phyloP scores from a whole-genome alignment of 768 basidiomycete species.

The Lactarius deliciosus region DNA sequence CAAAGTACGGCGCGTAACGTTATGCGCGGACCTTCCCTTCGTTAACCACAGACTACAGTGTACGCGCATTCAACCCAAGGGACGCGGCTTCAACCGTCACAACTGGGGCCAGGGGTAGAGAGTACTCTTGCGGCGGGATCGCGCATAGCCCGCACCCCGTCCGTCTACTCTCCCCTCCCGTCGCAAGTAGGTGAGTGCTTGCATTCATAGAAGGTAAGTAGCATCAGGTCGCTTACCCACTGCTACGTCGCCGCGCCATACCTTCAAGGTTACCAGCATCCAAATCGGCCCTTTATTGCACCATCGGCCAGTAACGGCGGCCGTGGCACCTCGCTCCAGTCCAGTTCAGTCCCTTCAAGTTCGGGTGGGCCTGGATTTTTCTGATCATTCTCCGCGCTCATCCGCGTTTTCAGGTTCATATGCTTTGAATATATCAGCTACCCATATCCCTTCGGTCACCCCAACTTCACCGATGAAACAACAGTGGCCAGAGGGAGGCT shows the following conservation, averaged over 20 bases:
- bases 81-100: neutral
- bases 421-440: neutral
- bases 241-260: neutral
- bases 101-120: neutral
- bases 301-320: neutral
- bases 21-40: neutral
- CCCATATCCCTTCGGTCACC: neutral
- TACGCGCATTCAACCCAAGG: neutral
- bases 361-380: neutral
- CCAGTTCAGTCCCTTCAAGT: neutral
- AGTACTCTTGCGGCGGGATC: neutral
- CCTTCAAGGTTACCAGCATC: neutral
- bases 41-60: neutral
- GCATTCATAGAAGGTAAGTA: neutral
- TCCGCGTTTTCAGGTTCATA: neutral
- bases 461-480: neutral
- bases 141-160: neutral
- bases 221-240: neutral
- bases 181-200: neutral
- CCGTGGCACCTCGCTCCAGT: neutral
- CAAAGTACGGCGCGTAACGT: constrained; percentile 2
- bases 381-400: neutral
- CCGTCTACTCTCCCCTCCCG: neutral
- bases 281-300: neutral
- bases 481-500: neutral